Conservation (phyloP, 2,329 filamentous ascomycete genomes). For the Aureobasidium sp. region DNA sequence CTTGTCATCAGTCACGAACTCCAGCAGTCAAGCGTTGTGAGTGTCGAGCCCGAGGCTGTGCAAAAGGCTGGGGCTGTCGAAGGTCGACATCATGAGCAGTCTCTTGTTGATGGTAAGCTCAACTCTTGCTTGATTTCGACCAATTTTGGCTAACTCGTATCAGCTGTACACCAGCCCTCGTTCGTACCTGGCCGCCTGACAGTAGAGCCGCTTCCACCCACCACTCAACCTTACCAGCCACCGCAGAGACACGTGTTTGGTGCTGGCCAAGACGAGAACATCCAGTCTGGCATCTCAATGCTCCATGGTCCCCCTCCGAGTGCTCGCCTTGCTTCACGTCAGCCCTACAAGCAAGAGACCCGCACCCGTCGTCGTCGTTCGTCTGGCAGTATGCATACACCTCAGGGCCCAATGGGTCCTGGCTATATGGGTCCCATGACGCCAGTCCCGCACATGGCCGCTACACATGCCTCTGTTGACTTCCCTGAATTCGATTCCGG, state of each 20-base stretch:
- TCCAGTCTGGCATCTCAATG: not conserved
- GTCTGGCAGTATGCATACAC: not conserved
- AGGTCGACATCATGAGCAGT: not conserved
- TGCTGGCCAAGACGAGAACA: not conserved
- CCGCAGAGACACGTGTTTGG: not conserved
- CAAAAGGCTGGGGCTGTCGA: not conserved
- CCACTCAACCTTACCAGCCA: not conserved
- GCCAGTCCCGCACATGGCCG: not conserved
- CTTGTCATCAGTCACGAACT: slow-evolving; percentile 17
- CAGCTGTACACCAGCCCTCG: not conserved
- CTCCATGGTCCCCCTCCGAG: not conserved
- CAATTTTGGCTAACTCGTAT: not conserved
- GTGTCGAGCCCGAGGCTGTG: no score
- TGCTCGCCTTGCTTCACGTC: not conserved
- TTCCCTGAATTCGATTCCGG: not conserved
- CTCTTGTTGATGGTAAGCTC: not conserved
- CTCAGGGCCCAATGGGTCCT: not conserved
- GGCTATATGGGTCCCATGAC: not conserved
- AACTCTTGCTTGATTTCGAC: not conserved
- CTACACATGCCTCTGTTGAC: not conserved
- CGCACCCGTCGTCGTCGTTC: not conserved
- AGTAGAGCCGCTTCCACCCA: not conserved
- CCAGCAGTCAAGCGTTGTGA: not conserved
- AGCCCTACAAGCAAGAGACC: not conserved
- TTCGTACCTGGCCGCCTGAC: not conserved